These are phyloP conservation scores for Wickerhamomyces sp. DNA, from an alignment of 1,139 yeast genomes.

Conservation along the genomic window DNA sequence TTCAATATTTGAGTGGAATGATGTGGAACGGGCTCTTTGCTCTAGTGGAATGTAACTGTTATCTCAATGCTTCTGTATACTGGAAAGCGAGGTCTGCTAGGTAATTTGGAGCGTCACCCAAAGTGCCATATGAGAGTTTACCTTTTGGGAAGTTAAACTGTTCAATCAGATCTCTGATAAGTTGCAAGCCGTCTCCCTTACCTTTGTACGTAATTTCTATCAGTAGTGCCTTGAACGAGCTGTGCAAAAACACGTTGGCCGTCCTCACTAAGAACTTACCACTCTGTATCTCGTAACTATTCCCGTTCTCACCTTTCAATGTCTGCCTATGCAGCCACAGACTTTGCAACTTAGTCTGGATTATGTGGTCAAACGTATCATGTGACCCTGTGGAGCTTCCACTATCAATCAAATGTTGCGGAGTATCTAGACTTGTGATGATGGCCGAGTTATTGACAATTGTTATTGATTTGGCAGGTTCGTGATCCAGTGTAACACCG, in stretches of 20 bases:
- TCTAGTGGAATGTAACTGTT: too few species aligned
- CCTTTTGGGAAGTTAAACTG: slow-evolving; percentile 26
- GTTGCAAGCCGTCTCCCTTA: slow-evolving; percentile 6
- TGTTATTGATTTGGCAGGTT: slow-evolving; percentile 39
- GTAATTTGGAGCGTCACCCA: slow-evolving; percentile 24
- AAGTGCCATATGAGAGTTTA: slow-evolving; percentile 32
- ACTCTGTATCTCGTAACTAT: slow-evolving; percentile 40
- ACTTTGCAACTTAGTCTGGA: slow-evolving; percentile 58
- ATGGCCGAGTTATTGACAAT: slow-evolving; percentile 26
- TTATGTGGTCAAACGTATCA: slow-evolving; percentile 43
- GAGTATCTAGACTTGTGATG: slow-evolving; percentile 10
- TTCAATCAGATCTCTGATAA: slow-evolving; percentile 18
- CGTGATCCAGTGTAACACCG: slow-evolving; percentile 38
- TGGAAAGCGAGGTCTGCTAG: slow-evolving; percentile 44
- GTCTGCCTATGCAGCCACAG: slow-evolving; percentile 69
- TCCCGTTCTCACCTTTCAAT: slow-evolving; percentile 77
- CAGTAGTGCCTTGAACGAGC: slow-evolving; percentile 65
- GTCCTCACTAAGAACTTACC: slow-evolving; percentile 44
- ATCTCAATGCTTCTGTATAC: slow-evolving; percentile 42
- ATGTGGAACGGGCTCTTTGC: too few species aligned
- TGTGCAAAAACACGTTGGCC: slow-evolving; percentile 70
- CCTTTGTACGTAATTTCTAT: slow-evolving; percentile 45
- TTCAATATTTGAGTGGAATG: too few species aligned
- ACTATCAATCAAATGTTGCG: slow-evolving; percentile 18
- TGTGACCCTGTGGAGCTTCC: slow-evolving; percentile 41